Base-by-base conservation (phyloP, 129 eudicot genomes). In the Deinandra increscens region DNA sequence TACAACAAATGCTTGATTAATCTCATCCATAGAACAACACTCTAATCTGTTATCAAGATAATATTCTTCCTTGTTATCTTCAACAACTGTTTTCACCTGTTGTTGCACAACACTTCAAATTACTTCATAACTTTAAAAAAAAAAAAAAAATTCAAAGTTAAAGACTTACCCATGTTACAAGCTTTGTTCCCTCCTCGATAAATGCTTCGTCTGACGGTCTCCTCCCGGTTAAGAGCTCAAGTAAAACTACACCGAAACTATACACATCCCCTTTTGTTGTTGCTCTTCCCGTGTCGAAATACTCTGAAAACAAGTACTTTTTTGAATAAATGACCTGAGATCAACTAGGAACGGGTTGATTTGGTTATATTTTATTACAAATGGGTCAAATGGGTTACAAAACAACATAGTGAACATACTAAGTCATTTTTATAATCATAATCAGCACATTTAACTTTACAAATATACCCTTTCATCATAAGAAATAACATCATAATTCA, bases 201-300 rank as follows among this genome's bases (percentile, higher is more conserved):
- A 93, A 93, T 29, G 85, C 74, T 79, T 86, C 96, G 66, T 93
- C 96, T 10, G 86, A 79, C 17, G 98, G 98, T 60, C 76, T 88
- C 79, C 72, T 93, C 33, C 98, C 98, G 0, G 96, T 93, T 84
- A 93, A 71, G 67, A 93, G 89, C 80, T 93, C 98, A 14, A 93
- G 83, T 61, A 93, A 60, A 34, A 89, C 96, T 22, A 93, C 95
- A 4, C 98, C 98, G 61, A 81, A 93, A 81, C 98, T 93, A 64
- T 93, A 93, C 41, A 93, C 96, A 76, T 93, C 96, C 26, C 95
- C 97, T 75, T 89, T 93, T 5, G 83, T 83, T 60, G 98, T 93
- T 51, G 97, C 98, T 78, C 85, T 85, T 63, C 98, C 96, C 1
- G 96, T 93, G 60, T 93, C 98, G 67, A 93, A 93, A 73, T 93